phyloP scores from a whole-genome alignment of 139 green algal genomes.

The Picochlorum sp. region DNA sequence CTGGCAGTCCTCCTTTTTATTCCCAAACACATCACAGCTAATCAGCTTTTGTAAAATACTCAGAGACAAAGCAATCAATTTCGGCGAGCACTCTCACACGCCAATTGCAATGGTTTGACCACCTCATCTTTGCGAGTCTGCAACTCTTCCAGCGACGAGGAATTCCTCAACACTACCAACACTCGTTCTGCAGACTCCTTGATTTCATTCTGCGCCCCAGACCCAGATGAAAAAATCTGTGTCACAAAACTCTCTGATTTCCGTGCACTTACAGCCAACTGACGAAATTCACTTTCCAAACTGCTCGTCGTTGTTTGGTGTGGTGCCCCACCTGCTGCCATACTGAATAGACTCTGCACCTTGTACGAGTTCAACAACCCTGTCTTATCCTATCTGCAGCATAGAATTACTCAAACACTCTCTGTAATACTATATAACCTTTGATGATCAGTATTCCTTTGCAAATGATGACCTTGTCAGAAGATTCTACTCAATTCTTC shows the following conservation, averaged over 20 bases:
- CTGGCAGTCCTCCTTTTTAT: conserved; percentile 19
- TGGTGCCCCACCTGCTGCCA: too few species aligned
- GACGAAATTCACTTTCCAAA: conserved; percentile 47
- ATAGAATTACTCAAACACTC: too few species aligned
- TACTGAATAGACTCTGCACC: too few species aligned
- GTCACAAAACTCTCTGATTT: conserved; percentile 49
- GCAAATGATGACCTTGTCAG: too few species aligned
- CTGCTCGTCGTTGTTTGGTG: background rate
- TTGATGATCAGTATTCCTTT: too few species aligned
- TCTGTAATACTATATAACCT: too few species aligned
- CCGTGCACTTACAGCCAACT: conserved; percentile 42
- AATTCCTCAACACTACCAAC: conserved; percentile 41
- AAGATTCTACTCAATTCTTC: too few species aligned
- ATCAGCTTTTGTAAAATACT: conserved; percentile 72
- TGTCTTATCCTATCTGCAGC: too few species aligned
- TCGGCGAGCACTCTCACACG: conserved; percentile 64
- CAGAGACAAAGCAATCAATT: conserved; percentile 54
- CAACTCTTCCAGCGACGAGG: conserved; percentile 21
- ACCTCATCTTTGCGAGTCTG: conserved; percentile 25
- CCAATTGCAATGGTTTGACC: conserved; percentile 38
- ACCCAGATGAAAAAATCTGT: conserved; percentile 38
- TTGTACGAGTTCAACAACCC: too few species aligned
- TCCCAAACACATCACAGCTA: conserved; percentile 55
- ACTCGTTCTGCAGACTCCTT: conserved; percentile 61
- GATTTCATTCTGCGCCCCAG: conserved; percentile 51